A percentile compares a stretch with the other conserved stretches of the same genome.
These are phyloP conservation scores for Claviceps sp. DNA, from an alignment of 2,329 filamentous ascomycete genomes.

Conservation along the genomic window DNA sequence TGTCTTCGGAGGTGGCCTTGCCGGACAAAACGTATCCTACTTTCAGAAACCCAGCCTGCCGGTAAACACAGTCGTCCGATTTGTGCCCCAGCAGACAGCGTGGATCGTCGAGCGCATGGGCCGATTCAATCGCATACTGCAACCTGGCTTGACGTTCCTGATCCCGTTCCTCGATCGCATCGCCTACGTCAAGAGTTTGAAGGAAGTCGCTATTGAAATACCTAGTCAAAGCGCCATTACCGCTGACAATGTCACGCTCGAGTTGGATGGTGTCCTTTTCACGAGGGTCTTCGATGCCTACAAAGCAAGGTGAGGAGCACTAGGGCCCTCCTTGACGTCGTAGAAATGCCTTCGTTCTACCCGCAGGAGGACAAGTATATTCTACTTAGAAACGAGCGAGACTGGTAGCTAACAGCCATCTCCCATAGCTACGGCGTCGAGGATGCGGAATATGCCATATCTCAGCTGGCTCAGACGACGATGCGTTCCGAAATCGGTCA, in stretches of 20 bases:
- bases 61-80: conserved; percentile 87
- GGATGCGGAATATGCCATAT: conserved; percentile 97
- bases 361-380: too few relatives aligned
- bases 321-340: background rate
- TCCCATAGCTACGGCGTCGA: conserved; percentile 77
- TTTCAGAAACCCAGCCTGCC: conserved; percentile 66
- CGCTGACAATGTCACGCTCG: conserved; percentile 93
- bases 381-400: too few relatives aligned
- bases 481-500: conserved; percentile 99
- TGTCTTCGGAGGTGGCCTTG: conserved; percentile 20
- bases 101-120: conserved; percentile 99
- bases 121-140: conserved; percentile 84
- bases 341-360: background rate
- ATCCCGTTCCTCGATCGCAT: conserved; percentile 89
- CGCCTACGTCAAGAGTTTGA: conserved; percentile 93
- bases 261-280: conserved; percentile 90
- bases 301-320: conserved; percentile 64
- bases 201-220: conserved; percentile 93
- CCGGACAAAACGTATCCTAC: conserved; percentile 48
- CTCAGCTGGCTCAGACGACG: conserved; percentile 92
- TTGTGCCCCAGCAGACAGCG: conserved; percentile 98
- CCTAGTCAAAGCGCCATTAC: conserved; percentile 96
- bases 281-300: conserved; percentile 96
- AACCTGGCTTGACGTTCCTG: conserved; percentile 81
- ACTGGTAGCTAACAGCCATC: background rate